Percentiles rank a stretch among this genome's conserved stretches.
Conservation (phyloP, 169 alveolate genomes). For the Babesia bigemina region DNA sequence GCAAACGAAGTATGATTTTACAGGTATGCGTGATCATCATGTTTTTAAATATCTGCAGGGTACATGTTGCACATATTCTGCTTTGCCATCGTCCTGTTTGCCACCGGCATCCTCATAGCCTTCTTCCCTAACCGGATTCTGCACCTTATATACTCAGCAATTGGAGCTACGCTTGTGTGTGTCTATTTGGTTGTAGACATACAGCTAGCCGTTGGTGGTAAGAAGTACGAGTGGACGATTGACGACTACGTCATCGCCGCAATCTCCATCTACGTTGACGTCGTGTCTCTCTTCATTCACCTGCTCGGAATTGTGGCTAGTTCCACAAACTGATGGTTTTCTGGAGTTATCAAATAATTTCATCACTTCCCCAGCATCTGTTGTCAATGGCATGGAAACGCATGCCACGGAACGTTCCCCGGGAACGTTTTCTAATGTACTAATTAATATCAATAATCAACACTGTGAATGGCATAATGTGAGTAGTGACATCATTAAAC, state of each 20-base stretch:
- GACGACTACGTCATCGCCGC: conserved; percentile 93
- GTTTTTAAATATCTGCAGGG: not conserved
- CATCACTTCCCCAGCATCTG: too few relatives aligned
- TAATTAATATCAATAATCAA: too few relatives aligned
- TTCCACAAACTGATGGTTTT: not conserved
- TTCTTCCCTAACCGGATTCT: conserved; percentile 14
- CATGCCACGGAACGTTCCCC: too few relatives aligned
- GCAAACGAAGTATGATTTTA: conserved; percentile 62
- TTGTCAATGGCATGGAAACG: too few relatives aligned
- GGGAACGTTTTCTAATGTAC: too few relatives aligned
- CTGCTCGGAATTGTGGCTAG: conserved; percentile 69
- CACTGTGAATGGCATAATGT: too few relatives aligned
- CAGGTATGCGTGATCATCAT: conserved; percentile 24
- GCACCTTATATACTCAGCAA: conserved; percentile 36
- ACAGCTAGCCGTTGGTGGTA: conserved; percentile 88
- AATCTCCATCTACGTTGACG: conserved; percentile 87
- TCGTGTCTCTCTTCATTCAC: conserved; percentile 82
- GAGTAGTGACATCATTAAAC: too few relatives aligned
- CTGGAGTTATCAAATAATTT: too few relatives aligned
- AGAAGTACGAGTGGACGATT: conserved; percentile 83
- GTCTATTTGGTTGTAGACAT: conserved; percentile 86
- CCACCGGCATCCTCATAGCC: conserved; percentile 10
- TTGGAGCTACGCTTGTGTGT: conserved; percentile 83
- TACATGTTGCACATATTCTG: conserved; percentile 22
- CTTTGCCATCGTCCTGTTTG: conserved; percentile 1